A percentile compares a stretch with the other conserved stretches of the same genome.
Conservation (phyloP, 495 filamentous ascomycete genomes). For the Talaromyces stipitatus region DNA sequence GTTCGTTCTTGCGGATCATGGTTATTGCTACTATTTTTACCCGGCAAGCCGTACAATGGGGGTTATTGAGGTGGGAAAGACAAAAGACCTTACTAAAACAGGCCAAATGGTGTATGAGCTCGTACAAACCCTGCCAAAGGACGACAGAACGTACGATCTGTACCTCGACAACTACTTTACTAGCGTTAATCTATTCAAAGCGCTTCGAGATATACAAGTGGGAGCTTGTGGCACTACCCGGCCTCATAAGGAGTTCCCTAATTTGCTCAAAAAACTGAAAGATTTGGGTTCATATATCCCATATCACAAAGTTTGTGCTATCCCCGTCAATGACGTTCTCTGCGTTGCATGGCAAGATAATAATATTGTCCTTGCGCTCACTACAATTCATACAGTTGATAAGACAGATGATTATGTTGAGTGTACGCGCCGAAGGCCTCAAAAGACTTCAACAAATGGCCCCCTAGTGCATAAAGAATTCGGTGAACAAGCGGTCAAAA, state of each 20-base stretch:
- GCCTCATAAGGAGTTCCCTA: not conserved
- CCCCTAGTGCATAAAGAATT: not conserved
- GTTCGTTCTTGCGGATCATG: too few species aligned
- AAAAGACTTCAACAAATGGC: not conserved
- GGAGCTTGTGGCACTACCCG: not conserved
- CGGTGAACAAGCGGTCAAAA: slow-evolving; percentile 1
- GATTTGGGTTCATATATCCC: too few species aligned
- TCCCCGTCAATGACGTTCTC: not conserved
- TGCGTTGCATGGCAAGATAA: not conserved
- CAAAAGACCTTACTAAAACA: too few species aligned
- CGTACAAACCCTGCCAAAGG: too few species aligned
- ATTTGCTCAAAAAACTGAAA: too few species aligned
- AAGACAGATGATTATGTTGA: not conserved
- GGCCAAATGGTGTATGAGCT: too few species aligned
- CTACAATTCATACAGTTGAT: not conserved
- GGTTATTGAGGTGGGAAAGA: too few species aligned
- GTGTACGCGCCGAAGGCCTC: not conserved
- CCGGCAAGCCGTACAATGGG: too few species aligned
- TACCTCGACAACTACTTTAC: slow-evolving; percentile 1
- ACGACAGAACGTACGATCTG: too few species aligned
- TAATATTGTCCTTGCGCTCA: not conserved
- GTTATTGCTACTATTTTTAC: too few species aligned
- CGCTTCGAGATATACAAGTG: not conserved
- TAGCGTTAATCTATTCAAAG: not conserved
- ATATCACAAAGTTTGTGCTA: too few species aligned